phyloP scores from a whole-genome alignment of 106 monocot species.

The Amphibolis antarctica region DNA sequence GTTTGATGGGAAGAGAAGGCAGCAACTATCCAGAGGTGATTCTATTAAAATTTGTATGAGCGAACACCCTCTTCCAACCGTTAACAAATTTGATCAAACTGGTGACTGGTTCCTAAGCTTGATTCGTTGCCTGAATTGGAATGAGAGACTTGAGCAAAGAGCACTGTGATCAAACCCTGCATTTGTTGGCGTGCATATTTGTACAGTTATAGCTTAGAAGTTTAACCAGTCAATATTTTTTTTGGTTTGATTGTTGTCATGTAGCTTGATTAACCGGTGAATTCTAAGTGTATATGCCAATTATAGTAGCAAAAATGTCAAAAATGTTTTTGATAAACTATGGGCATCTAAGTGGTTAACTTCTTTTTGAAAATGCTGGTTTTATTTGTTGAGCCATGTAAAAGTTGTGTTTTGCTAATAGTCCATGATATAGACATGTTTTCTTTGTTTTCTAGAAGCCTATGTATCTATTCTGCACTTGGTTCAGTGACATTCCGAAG shows the following conservation, averaged over 20 bases:
- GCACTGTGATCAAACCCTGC: conserved; percentile 36
- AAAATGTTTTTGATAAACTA: neutral
- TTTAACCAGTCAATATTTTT: neutral
- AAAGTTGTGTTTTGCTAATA: too few species aligned
- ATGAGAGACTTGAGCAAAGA: conserved; percentile 88
- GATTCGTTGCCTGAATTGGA: conserved; percentile 94
- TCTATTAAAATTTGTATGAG: conserved; percentile 84
- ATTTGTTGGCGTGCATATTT: neutral
- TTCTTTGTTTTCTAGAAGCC: too few species aligned
- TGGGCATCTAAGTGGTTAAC: neutral
- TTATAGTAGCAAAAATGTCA: neutral
- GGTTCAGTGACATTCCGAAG: too few species aligned
- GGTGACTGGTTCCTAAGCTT: conserved; percentile 97
- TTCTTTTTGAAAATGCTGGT: neutral
- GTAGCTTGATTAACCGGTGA: neutral
- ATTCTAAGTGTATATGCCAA: neutral
- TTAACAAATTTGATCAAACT: conserved; percentile 95
- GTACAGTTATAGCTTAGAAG: neutral
- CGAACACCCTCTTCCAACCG: conserved; percentile 90
- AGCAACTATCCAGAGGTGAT: conserved; percentile 90
- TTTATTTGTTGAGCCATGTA: neutral
- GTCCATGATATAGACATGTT: too few species aligned
- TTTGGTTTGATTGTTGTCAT: neutral
- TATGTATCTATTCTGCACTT: too few species aligned
- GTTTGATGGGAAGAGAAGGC: conserved; percentile 96